phyloP scores from a whole-genome alignment of 805 yeast species.

The Saccharomycopsis sp. region DNA sequence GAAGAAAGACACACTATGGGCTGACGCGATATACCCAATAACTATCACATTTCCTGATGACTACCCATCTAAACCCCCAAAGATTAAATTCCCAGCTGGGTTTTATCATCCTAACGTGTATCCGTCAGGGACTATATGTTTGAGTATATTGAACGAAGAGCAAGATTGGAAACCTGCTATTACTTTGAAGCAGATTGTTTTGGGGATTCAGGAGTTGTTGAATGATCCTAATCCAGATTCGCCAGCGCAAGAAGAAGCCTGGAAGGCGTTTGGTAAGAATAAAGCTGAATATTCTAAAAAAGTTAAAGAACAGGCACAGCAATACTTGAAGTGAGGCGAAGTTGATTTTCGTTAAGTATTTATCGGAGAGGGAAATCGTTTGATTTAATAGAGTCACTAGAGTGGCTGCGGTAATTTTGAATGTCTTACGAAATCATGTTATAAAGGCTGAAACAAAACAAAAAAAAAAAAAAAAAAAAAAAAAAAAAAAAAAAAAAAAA shows the following conservation, averaged over 20 bases:
- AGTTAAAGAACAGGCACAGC: conserved; percentile 74
- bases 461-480: not conserved
- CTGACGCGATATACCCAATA: conserved; percentile 80
- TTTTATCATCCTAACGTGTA: conserved; percentile 97
- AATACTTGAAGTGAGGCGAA: conserved; percentile 41
- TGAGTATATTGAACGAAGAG: conserved; percentile 86
- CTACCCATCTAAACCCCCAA: conserved; percentile 96
- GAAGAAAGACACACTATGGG: conserved; percentile 80
- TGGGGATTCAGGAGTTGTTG: conserved; percentile 88
- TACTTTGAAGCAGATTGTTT: conserved; percentile 77
- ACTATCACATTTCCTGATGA: conserved; percentile 80
- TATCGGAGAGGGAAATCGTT: too few species aligned
- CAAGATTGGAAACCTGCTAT: conserved; percentile 99
- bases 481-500: not conserved
- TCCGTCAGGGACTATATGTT: conserved; percentile 95
- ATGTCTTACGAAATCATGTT: too few species aligned
- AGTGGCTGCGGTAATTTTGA: too few species aligned
- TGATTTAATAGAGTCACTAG: too few species aligned
- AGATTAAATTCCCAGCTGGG: conserved; percentile 78
- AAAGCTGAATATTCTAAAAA: conserved; percentile 62
- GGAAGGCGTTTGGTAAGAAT: conserved; percentile 75
- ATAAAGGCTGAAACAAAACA: too few species aligned
- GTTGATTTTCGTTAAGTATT: too few species aligned
- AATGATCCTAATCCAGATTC: conserved; percentile 90
- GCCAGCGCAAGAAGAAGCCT: conserved; percentile 97